phyloP scores from a whole-genome alignment of 1,284 basidiomycete genomes.

The Melampsora larici-populina region DNA sequence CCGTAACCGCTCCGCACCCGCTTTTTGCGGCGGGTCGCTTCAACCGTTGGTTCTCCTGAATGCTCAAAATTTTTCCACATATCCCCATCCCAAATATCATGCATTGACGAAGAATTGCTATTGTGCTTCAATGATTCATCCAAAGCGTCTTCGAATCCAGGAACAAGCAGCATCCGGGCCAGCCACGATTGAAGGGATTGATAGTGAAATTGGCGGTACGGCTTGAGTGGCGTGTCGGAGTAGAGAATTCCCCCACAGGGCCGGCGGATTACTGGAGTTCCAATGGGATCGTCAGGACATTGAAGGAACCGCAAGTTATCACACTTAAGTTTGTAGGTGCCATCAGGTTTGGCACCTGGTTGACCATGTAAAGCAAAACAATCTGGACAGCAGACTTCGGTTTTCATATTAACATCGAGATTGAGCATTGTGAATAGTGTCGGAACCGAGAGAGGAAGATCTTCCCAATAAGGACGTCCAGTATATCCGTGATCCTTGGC shows the following conservation, averaged over 20 bases:
- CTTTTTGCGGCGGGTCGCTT: too few relatives aligned
- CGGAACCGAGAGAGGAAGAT: background rate
- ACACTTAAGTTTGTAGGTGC: background rate
- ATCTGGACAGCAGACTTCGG: background rate
- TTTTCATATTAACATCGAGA: background rate
- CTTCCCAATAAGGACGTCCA: background rate
- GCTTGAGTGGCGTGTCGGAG: background rate
- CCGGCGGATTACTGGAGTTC: background rate
- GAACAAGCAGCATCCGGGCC: background rate
- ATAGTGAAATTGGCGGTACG: background rate
- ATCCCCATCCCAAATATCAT: constrained; percentile 31
- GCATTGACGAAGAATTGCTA: background rate
- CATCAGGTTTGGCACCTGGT: background rate
- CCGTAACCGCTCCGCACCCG: too few relatives aligned
- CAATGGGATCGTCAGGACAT: background rate
- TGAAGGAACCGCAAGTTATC: background rate
- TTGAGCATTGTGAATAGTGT: background rate
- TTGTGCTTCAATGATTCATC: background rate
- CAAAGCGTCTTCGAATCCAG: background rate
- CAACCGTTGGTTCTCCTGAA: background rate
- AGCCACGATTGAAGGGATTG: background rate
- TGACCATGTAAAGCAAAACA: background rate
- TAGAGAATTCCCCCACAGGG: background rate
- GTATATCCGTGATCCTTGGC: background rate
- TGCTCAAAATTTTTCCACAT: constrained; percentile 13